These are phyloP conservation scores for Leucosporidium scottii DNA, from an alignment of 768 basidiomycete genomes.

Conservation along the genomic window DNA sequence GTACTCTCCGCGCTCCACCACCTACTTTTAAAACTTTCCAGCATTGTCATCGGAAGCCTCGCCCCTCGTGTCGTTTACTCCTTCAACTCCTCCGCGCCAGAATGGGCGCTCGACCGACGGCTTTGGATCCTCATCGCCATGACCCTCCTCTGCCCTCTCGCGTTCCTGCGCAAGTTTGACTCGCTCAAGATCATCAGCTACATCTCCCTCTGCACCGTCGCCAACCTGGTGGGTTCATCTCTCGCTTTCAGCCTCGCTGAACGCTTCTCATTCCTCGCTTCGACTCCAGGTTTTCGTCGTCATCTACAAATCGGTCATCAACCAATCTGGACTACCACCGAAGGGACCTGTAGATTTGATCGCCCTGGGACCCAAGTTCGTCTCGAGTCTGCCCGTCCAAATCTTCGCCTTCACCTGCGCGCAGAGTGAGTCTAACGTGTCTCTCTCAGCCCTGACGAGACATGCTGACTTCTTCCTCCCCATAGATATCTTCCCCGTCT, in stretches of 20 bases:
- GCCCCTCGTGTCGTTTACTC: constrained; percentile 76
- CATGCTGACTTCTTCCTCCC: background rate
- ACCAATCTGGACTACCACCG: constrained; percentile 56
- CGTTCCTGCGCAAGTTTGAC: constrained; percentile 74
- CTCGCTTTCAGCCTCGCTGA: background rate
- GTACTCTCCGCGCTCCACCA: constrained; percentile 51
- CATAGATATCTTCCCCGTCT: background rate
- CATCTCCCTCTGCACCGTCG: constrained; percentile 80
- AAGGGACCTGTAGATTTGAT: constrained; percentile 64
- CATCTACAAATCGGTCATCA: constrained; percentile 63
- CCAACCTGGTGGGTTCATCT: constrained; percentile 13
- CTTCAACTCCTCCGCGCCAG: constrained; percentile 28
- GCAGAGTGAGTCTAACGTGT: constrained; percentile 47
- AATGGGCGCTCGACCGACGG: constrained; percentile 49
- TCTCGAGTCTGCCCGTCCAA: constrained; percentile 85
- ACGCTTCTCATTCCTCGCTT: background rate
- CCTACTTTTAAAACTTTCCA: constrained; percentile 38
- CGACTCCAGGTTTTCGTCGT: constrained; percentile 60
- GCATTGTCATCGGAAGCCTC: constrained; percentile 81
- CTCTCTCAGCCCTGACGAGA: constrained; percentile 49
- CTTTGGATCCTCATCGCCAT: constrained; percentile 53
- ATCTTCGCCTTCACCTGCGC: constrained; percentile 82
- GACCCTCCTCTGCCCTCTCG: constrained; percentile 59
- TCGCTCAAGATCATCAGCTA: constrained; percentile 86
- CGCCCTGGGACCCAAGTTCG: constrained; percentile 66